These are phyloP conservation scores for Pichia sp. DNA, from an alignment of 1,139 yeast genomes.

Conservation along the genomic window DNA sequence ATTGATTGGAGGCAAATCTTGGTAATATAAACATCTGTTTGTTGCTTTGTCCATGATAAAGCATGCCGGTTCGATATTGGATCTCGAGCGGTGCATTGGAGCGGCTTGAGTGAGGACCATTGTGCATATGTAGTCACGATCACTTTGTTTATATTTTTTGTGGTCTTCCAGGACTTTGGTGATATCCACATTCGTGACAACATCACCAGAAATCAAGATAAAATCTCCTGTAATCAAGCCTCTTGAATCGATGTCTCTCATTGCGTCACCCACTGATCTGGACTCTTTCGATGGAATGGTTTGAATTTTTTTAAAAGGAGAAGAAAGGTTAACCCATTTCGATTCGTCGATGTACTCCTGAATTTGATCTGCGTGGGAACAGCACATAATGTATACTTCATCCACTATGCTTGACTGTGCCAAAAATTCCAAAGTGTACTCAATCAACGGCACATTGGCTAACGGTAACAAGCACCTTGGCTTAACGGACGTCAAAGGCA, in stretches of 20 bases:
- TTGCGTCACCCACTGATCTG: slow-evolving; percentile 91
- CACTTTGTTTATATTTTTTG: slow-evolving; percentile 61
- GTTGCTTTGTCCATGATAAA: slow-evolving; percentile 74
- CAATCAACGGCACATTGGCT: slow-evolving; percentile 90
- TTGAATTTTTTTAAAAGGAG: slow-evolving; percentile 73
- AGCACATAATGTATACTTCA: slow-evolving; percentile 86
- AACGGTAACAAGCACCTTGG: slow-evolving; percentile 90
- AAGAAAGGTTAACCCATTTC: slow-evolving; percentile 68
- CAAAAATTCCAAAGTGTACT: slow-evolving; percentile 88
- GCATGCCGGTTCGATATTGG: slow-evolving; percentile 76
- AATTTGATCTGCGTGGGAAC: slow-evolving; percentile 85
- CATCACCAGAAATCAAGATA: slow-evolving; percentile 86
- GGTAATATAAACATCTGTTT: slow-evolving; percentile 77
- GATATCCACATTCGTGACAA: slow-evolving; percentile 84
- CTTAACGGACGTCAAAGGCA: slow-evolving; percentile 79
- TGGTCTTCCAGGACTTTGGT: slow-evolving; percentile 70
- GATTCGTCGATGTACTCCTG: slow-evolving; percentile 77
- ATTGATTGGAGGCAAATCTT: slow-evolving; percentile 63
- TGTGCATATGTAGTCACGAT: slow-evolving; percentile 87
- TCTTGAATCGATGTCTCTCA: slow-evolving; percentile 90
- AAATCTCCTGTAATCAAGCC: slow-evolving; percentile 89
- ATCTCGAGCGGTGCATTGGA: slow-evolving; percentile 79
- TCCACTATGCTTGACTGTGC: slow-evolving; percentile 80
- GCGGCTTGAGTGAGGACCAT: slow-evolving; percentile 88
- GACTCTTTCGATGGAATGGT: slow-evolving; percentile 85